phyloP scores from a whole-genome alignment of 179 eudicot species.

The Actinidia polygama region DNA sequence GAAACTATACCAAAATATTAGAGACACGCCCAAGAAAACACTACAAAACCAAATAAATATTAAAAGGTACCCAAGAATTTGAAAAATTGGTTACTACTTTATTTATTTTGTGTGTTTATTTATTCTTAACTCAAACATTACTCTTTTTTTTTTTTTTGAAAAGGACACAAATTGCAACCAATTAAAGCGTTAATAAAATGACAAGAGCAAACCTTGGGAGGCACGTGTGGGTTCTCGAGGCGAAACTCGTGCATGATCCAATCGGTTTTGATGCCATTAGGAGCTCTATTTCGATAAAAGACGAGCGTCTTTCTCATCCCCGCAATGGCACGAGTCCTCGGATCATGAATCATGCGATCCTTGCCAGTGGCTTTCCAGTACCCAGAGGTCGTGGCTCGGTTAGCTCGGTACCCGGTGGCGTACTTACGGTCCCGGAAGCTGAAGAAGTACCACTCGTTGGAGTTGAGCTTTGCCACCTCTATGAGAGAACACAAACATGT shows the following conservation, averaged over 20 bases:
- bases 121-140: conserved; percentile 34
- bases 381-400: conserved; percentile 68
- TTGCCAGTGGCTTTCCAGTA: conserved; percentile 95
- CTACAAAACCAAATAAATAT: too few relatives aligned
- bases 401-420: conserved; percentile 72
- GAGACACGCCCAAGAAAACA: too few relatives aligned
- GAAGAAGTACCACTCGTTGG: conserved; percentile 85
- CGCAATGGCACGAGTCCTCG: conserved; percentile 42
- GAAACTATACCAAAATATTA: too few relatives aligned
- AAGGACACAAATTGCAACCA: not conserved
- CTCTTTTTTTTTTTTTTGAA: not conserved
- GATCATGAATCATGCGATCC: conserved; percentile 63
- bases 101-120: too few relatives aligned
- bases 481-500: not conserved
- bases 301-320: conserved; percentile 91
- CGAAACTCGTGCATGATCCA: conserved; percentile 96
- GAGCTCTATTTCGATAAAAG: conserved; percentile 73
- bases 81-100: too few relatives aligned
- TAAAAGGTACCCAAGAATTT: too few relatives aligned
- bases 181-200: not conserved
- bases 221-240: conserved; percentile 72
- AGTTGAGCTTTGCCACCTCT: conserved; percentile 80
- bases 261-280: conserved; percentile 75
- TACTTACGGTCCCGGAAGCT: conserved; percentile 83
- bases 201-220: conserved; percentile 60